Conservation (phyloP, 805 yeast species). For the Sugiyamaella qingdaonensis region DNA sequence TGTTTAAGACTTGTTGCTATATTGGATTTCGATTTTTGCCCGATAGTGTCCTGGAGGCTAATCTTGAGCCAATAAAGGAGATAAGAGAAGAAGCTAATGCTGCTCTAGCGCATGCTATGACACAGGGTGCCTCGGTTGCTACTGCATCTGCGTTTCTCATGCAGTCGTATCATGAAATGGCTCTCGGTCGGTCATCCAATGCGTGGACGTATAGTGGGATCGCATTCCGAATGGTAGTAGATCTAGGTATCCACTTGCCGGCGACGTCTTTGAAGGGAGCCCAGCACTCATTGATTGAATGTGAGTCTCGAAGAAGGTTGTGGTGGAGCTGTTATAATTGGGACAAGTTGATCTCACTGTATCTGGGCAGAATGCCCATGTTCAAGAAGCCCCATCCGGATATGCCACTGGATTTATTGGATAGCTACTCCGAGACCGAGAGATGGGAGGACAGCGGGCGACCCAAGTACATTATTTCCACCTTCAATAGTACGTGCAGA, state of each 20-base stretch:
- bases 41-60: not conserved
- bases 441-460: not conserved
- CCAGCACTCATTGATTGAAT: not conserved
- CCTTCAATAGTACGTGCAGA: not conserved
- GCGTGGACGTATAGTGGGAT: conserved; percentile 17
- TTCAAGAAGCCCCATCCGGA: conserved; percentile 6
- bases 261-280: conserved; percentile 1
- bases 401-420: conserved; percentile 6
- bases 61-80: conserved; percentile 2
- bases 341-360: conserved; percentile 7
- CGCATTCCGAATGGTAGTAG: conserved; percentile 14
- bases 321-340: conserved; percentile 10
- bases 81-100: conserved; percentile 1
- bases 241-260: conserved; percentile 11
- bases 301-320: conserved; percentile 3
- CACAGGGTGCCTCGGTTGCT: conserved; percentile 7
- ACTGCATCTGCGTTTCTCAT: conserved; percentile 9
- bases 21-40: conserved; percentile 7
- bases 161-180: conserved; percentile 9
- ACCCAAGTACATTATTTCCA: conserved; percentile 3
- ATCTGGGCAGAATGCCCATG: conserved; percentile 12
- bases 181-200: conserved; percentile 5
- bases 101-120: not conserved
- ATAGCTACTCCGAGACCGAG: conserved; percentile 2
- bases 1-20: conserved; percentile 6